Conservation (phyloP, 495 filamentous ascomycete species). For the Jackrogersella minutella region DNA sequence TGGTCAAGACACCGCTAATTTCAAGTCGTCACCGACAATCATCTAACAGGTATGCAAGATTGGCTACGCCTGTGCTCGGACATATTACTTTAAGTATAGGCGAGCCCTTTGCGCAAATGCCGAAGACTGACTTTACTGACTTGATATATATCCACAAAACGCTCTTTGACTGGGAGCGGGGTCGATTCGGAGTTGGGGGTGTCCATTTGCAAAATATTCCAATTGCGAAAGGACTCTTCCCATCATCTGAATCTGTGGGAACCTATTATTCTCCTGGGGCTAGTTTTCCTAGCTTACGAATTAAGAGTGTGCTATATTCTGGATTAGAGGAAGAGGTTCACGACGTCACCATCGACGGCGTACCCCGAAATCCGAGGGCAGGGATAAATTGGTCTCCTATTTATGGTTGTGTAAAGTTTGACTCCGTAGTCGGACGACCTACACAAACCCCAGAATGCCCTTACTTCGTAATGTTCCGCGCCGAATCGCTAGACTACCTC, state of each 20-base stretch:
- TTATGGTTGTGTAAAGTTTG: constrained; percentile 8
- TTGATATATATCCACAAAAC: constrained; percentile 27
- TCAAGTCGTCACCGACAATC: not conserved
- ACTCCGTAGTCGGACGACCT: not conserved
- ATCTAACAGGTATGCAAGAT: constrained; percentile 11
- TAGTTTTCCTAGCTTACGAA: too few relatives aligned
- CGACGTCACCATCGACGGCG: not conserved
- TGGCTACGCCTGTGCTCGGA: constrained; percentile 5
- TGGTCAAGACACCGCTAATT: constrained; percentile 6
- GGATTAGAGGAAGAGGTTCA: not conserved
- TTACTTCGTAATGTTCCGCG: constrained; percentile 1
- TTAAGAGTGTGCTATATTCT: not conserved
- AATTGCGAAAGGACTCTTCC: not conserved
- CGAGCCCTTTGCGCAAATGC: not conserved
- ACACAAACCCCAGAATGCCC: not conserved
- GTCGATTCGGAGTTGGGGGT: constrained; percentile 5
- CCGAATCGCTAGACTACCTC: not conserved
- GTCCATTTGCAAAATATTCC: constrained; percentile 29
- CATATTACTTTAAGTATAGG: not conserved
- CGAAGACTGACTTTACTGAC: not conserved
- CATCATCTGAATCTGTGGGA: too few relatives aligned
- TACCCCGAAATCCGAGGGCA: too few relatives aligned
- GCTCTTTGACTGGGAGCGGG: constrained; percentile 4
- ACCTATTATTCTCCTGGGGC: too few relatives aligned
- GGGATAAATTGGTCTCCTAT: constrained; percentile 8